phyloP scores from a whole-genome alignment of 768 basidiomycete species.

The Rhodotorula sphaerocarpa region DNA sequence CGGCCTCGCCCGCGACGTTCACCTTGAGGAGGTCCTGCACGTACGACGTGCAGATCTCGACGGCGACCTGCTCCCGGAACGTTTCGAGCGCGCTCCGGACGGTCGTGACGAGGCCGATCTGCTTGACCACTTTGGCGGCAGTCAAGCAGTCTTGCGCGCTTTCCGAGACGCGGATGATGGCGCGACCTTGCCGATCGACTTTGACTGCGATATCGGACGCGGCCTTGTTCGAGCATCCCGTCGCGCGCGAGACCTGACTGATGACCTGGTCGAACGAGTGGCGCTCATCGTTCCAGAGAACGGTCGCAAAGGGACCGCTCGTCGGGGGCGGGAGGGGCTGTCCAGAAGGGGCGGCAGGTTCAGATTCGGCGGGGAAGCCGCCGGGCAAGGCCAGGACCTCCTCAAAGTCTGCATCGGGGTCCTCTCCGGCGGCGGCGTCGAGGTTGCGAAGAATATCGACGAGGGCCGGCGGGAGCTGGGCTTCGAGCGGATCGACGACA shows the following conservation, averaged over 20 bases:
- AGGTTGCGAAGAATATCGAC: conserved; percentile 50
- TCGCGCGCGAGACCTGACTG: conserved; percentile 53
- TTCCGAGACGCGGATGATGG: conserved; percentile 13
- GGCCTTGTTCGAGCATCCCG: conserved; percentile 52
- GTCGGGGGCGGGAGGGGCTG: conserved; percentile 47
- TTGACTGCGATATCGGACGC: conserved; percentile 53
- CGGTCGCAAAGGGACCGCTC: conserved; percentile 49
- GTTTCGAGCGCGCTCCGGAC: conserved; percentile 78
- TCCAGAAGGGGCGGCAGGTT: not conserved
- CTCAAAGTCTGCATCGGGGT: not conserved
- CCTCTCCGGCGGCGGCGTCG: conserved; percentile 48
- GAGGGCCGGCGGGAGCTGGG: not conserved
- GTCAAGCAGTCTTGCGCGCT: conserved; percentile 44
- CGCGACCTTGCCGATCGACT: conserved; percentile 56
- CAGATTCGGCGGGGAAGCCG: not conserved
- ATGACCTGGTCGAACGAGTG: conserved; percentile 86
- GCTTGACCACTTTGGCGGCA: conserved; percentile 65
- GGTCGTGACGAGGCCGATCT: conserved; percentile 86
- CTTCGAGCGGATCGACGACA: not conserved
- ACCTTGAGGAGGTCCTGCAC: conserved; percentile 39
- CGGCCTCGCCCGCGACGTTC: conserved; percentile 37
- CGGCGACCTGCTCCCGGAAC: conserved; percentile 75
- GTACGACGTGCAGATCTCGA: conserved; percentile 53
- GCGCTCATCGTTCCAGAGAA: conserved; percentile 96
- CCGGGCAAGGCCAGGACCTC: not conserved